These are phyloP conservation scores for Benincasa hispida DNA, from an alignment of 306 rosid genomes.

Conservation along the genomic window DNA sequence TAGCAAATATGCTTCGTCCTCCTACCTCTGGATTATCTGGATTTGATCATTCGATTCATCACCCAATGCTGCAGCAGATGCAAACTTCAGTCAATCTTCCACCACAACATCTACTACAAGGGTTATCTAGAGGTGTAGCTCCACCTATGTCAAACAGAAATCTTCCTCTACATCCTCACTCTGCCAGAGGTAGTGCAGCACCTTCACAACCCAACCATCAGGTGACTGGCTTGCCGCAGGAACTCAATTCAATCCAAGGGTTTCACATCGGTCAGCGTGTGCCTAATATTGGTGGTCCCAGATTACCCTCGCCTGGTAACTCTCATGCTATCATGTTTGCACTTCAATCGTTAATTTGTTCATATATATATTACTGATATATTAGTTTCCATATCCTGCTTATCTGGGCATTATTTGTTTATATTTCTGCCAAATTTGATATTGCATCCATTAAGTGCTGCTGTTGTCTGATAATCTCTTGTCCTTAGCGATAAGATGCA, in stretches of 20 bases:
- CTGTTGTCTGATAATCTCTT: background rate
- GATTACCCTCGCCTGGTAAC: slow-evolving; percentile 58
- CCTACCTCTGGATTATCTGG: slow-evolving; percentile 43
- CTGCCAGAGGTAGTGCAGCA: slow-evolving; percentile 20
- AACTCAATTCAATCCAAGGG: slow-evolving; percentile 47
- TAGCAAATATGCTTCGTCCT: slow-evolving; percentile 59
- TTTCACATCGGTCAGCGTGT: slow-evolving; percentile 58
- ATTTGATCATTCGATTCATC: slow-evolving; percentile 52
- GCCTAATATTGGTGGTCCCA: slow-evolving; percentile 48
- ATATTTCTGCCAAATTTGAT: background rate
- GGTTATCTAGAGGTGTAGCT: slow-evolving; percentile 50
- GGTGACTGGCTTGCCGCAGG: slow-evolving; percentile 46
- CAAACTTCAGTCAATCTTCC: slow-evolving; percentile 53
- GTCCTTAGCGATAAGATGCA: background rate
- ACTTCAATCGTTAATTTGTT: background rate
- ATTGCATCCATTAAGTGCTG: background rate
- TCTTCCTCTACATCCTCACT: slow-evolving; percentile 27
- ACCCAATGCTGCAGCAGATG: slow-evolving; percentile 67
- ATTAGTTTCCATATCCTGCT: background rate
- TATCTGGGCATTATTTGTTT: background rate
- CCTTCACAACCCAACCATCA: slow-evolving; percentile 36
- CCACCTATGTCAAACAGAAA: slow-evolving; percentile 31
- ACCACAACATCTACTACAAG: slow-evolving; percentile 56
- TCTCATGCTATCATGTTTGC: background rate
- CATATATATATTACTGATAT: background rate